Conservation (phyloP, 345 rosid species). For the Hevea brasiliensis region DNA sequence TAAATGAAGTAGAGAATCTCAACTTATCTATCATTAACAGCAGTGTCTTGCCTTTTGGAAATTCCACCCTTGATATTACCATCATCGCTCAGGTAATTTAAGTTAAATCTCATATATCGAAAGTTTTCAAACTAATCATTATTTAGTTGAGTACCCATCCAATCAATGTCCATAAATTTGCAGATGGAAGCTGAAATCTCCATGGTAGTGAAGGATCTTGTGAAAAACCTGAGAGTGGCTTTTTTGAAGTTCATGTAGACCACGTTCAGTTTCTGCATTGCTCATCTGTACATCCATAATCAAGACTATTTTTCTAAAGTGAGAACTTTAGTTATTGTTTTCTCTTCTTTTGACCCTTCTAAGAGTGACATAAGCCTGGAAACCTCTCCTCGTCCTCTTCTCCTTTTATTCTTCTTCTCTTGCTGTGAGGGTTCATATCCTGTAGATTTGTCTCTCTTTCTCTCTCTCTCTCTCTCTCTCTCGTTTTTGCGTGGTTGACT, state of each 20-base stretch:
- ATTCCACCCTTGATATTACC: slow-evolving; percentile 58
- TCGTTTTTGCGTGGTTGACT: neutral
- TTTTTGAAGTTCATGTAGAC: slow-evolving; percentile 35
- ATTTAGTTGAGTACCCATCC: too few species aligned
- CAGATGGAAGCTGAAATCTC: slow-evolving; percentile 51
- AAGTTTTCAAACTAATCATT: neutral
- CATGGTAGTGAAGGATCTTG: slow-evolving; percentile 51
- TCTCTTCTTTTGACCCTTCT: too few species aligned
- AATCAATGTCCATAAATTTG: neutral
- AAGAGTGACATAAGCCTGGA: neutral
- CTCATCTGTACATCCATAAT: too few species aligned
- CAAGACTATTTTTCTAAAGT: neutral
- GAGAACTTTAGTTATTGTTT: neutral
- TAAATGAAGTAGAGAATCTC: slow-evolving; percentile 51
- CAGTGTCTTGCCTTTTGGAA: slow-evolving; percentile 63
- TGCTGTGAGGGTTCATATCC: neutral
- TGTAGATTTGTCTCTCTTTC: too few species aligned
- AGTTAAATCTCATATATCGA: neutral
- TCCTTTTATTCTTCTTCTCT: too few species aligned
- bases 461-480: too few species aligned
- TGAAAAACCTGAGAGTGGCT: slow-evolving; percentile 46
- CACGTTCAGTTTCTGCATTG: neutral
- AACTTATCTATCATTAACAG: slow-evolving; percentile 49
- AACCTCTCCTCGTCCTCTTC: neutral
- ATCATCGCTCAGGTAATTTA: slow-evolving; percentile 57